Percentiles rank a stretch among this genome's conserved stretches.
Conservation (phyloP, 1,284 basidiomycete genomes). For the Ceraceosorus guamensis region DNA sequence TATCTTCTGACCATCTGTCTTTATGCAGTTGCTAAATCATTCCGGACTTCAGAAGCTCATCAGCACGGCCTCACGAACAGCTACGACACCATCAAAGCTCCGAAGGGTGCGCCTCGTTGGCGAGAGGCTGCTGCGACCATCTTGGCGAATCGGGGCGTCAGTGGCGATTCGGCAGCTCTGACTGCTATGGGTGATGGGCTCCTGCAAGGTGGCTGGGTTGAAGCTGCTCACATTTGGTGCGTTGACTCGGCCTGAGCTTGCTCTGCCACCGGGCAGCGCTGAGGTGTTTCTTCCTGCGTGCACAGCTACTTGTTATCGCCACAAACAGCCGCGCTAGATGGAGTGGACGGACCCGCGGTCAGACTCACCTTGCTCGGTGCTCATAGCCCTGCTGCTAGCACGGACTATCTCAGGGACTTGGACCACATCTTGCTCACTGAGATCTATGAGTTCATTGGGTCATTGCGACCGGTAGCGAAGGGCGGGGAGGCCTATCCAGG, state of each 20-base stretch:
- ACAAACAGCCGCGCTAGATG: slow-evolving; percentile 68
- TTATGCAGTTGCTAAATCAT: too few species aligned
- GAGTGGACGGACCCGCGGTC: slow-evolving; percentile 58
- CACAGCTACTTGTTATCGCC: slow-evolving; percentile 79
- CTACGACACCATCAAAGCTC: too few species aligned
- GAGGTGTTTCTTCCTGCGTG: slow-evolving; percentile 5
- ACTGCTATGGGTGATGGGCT: slow-evolving; percentile 82
- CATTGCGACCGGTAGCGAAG: slow-evolving; percentile 65
- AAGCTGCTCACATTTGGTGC: slow-evolving; percentile 87
- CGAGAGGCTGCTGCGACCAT: slow-evolving; percentile 78
- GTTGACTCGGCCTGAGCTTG: slow-evolving; percentile 26
- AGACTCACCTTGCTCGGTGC: slow-evolving; percentile 63
- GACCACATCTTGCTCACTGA: slow-evolving; percentile 83
- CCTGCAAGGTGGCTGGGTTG: slow-evolving; percentile 62
- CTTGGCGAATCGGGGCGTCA: slow-evolving; percentile 61
- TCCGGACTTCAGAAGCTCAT: too few species aligned
- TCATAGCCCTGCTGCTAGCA: slow-evolving; percentile 55
- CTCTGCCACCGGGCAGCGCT: slow-evolving; percentile 9
- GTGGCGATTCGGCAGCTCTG: slow-evolving; percentile 61
- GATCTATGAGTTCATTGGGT: slow-evolving; percentile 83
- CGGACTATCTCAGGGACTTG: slow-evolving; percentile 61
- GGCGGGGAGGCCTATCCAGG: slow-evolving; percentile 79
- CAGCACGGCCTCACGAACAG: too few species aligned
- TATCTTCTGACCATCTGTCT: too few species aligned
- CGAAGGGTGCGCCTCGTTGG: slow-evolving; percentile 61